A percentile compares a stretch with the other conserved stretches of the same genome.
Conservation (phyloP, 2,329 filamentous ascomycete genomes). For the Hypoxylon sp. region DNA sequence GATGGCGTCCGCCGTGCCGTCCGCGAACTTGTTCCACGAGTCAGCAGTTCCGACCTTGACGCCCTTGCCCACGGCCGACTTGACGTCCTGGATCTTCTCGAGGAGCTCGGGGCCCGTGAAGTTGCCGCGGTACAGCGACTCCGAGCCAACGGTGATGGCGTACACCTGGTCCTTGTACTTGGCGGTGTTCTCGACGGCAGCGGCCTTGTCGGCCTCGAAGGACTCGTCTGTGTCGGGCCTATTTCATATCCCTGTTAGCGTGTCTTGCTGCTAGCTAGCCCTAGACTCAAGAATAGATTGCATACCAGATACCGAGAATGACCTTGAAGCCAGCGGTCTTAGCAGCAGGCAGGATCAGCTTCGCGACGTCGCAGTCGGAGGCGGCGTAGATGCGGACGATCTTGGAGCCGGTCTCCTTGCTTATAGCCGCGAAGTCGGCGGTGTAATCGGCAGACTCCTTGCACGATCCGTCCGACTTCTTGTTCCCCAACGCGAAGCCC, state of each 20-base stretch:
- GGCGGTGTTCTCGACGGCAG: conserved; percentile 59
- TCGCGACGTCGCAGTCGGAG: conserved; percentile 75
- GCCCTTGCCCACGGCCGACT: conserved; percentile 65
- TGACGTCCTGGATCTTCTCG: conserved; percentile 73
- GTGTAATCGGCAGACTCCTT: conserved; percentile 75
- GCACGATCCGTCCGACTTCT: conserved; percentile 72
- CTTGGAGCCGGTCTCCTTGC: conserved; percentile 63
- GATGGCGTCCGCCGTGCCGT: conserved; percentile 76
- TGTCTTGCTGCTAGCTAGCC: neutral
- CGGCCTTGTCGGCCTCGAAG: conserved; percentile 72
- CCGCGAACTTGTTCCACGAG: conserved; percentile 79
- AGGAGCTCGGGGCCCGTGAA: conserved; percentile 73
- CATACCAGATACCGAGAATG: conserved; percentile 76
- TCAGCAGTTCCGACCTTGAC: conserved; percentile 77
- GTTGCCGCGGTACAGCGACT: conserved; percentile 78
- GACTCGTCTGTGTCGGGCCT: conserved; percentile 69
- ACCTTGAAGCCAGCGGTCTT: conserved; percentile 76
- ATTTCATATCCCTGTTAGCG: conserved; percentile 11
- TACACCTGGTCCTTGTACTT: conserved; percentile 72
- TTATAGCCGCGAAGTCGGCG: conserved; percentile 74
- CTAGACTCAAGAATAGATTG: neutral
- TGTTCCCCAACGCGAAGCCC: conserved; percentile 77
- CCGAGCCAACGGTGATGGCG: conserved; percentile 79
- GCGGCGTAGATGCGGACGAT: conserved; percentile 78
- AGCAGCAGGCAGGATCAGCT: conserved; percentile 75